Evolutionary conservation across 768 basidiomycete species (phyloP).

Genomic region (Lactarius hatsudake): DNA sequence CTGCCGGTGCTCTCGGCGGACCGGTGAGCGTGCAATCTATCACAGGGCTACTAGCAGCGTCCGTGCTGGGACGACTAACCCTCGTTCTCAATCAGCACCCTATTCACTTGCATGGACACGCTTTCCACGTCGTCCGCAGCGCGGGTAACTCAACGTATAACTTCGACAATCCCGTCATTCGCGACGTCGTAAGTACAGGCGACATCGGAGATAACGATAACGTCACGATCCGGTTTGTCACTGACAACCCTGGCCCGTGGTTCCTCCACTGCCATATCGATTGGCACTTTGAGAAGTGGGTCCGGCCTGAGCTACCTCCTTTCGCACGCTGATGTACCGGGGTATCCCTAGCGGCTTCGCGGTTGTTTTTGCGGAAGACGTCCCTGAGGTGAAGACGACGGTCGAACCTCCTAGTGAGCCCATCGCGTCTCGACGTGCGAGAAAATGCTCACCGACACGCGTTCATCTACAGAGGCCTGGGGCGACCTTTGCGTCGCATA

Average conservation of each 20-base stretch:
- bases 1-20: not conserved
- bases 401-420: constrained; percentile 3
- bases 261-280: constrained; percentile 34
- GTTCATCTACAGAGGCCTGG: constrained; percentile 5
- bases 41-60: not conserved
- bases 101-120: constrained; percentile 13
- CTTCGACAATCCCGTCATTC: constrained; percentile 40
- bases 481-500: constrained; percentile 4
- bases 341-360: constrained; percentile 8
- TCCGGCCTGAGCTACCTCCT: too few relatives aligned
- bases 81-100: not conserved
- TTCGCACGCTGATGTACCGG: not conserved
- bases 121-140: constrained; percentile 22
- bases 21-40: not conserved
- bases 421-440: not conserved
- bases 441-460: not conserved
- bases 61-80: not conserved
- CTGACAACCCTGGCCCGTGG: constrained; percentile 33
- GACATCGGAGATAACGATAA: constrained; percentile 13
- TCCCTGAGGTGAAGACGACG: not conserved
- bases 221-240: constrained; percentile 31
- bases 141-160: constrained; percentile 23
- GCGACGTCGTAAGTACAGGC: constrained; percentile 41
- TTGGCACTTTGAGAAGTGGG: constrained; percentile 29
- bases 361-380: constrained; percentile 18